Conservation (phyloP, 106 monocot genomes). For the Phalaenopsis equestris region DNA sequence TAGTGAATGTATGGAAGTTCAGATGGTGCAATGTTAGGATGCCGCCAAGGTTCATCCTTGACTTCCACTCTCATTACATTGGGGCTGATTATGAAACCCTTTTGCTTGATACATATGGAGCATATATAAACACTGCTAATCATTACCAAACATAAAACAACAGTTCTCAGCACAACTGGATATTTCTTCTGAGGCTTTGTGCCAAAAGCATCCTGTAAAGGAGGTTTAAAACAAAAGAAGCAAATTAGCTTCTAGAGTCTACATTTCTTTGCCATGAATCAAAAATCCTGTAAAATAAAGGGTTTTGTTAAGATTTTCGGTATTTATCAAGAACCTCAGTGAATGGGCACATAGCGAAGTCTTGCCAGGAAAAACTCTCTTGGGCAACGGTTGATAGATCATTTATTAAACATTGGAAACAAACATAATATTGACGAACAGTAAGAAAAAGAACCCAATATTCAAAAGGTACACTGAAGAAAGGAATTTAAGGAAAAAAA, state of each 20-base stretch:
- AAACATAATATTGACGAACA: no score
- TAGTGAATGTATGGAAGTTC: conserved; percentile 33
- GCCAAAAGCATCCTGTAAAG: conserved; percentile 14
- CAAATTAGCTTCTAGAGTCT: neutral
- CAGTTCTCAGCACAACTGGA: conserved; percentile 5
- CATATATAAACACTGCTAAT: conserved; percentile 13
- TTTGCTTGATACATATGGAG: conserved; percentile 25
- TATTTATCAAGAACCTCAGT: neutral
- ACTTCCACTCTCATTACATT: conserved; percentile 15
- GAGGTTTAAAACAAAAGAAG: neutral
- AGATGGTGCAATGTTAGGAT: conserved; percentile 8
- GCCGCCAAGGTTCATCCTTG: conserved; percentile 9
- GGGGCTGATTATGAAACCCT: conserved; percentile 2
- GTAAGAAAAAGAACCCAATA: no score
- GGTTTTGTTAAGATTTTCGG: neutral
- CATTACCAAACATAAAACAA: conserved; percentile 12
- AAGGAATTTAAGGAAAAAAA: neutral
- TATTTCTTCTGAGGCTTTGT: conserved; percentile 20
- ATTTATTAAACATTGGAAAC: no score
- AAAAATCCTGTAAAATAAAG: neutral
- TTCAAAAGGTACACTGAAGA: no score
- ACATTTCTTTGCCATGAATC: neutral
- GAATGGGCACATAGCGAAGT: neutral
- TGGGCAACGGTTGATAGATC: no score
- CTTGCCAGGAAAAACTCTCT: neutral